Evolutionary conservation across 306 rosid species (phyloP), one percentile per base, ranked within the genome.

Genomic region (Luffa aegyptiaca): DNA sequence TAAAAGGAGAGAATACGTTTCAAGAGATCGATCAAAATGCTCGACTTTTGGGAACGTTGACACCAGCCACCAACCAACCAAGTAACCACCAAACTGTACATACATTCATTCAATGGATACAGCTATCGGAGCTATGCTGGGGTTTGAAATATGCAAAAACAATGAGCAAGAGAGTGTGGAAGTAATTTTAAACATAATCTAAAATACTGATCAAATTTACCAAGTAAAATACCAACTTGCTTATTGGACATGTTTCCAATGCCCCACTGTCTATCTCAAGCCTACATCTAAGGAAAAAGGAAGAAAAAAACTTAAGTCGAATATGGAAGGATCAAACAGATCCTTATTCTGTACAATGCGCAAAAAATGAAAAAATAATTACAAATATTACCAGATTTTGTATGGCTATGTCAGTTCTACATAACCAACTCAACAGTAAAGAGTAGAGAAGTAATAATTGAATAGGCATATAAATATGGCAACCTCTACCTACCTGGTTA

Each of bases 341-440:
- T 42, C 31, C 41, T 51, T 74, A 74, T 74, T 74, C 63, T 74
- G 33, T 74, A 74, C 78, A 74, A 49, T 33, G 14, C 76, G 21
- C 6, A 26, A 71, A 48, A 70, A 71, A 46, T 11, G 31, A 36
- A 64, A 35, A 79, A 79, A 45, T 64, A 79, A 79, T 65, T 48
- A 79, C 76, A 64, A 62, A 35, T 63, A 74, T 52, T 51, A 51
- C 41, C 63, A 48, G 62, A 74, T 74, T 74, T 16, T 31, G 61
- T 9, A 74, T 33, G 78, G 45, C 62, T 74, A 51, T 51, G 42
- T 74, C 62, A 51, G 62, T 74, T 74, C 78, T 49, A 51, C 78
- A 74, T 48, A 48, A 72, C 77, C 77, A 72, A 26, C 46, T 74
- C 62, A 6, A 74, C 61, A 51, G 78, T 51, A 33, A 35, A 48